phyloP scores from a whole-genome alignment of 2,329 filamentous ascomycete species.

The Hypoxylon sp. region DNA sequence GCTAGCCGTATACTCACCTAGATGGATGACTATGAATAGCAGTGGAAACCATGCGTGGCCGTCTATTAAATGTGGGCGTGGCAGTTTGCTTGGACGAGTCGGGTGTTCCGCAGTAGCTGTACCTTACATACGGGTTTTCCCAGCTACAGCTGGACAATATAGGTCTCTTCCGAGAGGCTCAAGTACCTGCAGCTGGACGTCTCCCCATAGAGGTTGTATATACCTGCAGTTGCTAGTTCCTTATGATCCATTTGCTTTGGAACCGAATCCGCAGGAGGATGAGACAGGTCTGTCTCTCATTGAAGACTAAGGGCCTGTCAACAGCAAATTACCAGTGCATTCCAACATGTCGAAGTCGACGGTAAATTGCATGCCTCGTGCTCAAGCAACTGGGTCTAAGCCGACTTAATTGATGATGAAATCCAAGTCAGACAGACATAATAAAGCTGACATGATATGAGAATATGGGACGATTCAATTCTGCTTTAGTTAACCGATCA shows the following conservation, averaged over 20 bases:
- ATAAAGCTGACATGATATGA: conserved; percentile 23
- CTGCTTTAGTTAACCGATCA: background rate
- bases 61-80: background rate
- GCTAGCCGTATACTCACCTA: background rate
- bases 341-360: background rate
- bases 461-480: conserved; percentile 10
- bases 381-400: background rate
- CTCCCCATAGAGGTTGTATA: background rate
- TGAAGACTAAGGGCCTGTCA: background rate
- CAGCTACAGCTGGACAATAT: background rate
- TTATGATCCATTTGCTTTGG: background rate
- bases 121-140: conserved; percentile 3
- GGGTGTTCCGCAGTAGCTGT: conserved; percentile 8
- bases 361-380: background rate
- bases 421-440: background rate
- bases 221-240: background rate
- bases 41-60: background rate
- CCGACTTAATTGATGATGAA: background rate
- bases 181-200: conserved; percentile 2
- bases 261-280: background rate
- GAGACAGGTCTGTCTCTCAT: no score
- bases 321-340: background rate
- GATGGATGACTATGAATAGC: background rate
- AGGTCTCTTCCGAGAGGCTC: conserved; percentile 6
- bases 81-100: background rate